phyloP scores from a whole-genome alignment of 257 asterid species.

The Mentha longifolia region DNA sequence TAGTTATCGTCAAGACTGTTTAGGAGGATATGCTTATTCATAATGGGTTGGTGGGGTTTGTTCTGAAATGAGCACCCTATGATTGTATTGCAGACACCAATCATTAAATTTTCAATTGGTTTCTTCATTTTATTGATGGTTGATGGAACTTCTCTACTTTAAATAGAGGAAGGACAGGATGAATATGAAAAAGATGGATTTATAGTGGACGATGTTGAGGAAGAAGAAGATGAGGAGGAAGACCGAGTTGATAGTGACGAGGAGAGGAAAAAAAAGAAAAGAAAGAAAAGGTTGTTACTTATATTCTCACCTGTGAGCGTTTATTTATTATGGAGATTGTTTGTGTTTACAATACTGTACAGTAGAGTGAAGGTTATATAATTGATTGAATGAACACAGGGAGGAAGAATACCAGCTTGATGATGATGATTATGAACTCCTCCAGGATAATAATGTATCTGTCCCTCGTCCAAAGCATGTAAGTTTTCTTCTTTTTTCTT shows the following conservation, averaged over 20 bases:
- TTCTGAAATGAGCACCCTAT: constrained; percentile 1
- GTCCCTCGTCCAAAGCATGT: constrained; percentile 81
- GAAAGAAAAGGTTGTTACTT: constrained; percentile 74
- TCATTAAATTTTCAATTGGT: not conserved
- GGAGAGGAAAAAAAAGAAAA: constrained; percentile 83
- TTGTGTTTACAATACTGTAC: constrained; percentile 7
- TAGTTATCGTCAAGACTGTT: not conserved
- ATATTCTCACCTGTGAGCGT: not conserved
- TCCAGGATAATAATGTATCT: constrained; percentile 86
- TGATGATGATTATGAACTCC: constrained; percentile 93
- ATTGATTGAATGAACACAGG: constrained; percentile 40
- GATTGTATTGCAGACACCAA: not conserved
- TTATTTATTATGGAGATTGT: not conserved
- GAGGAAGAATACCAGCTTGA: constrained; percentile 79
- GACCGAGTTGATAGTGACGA: constrained; percentile 73
- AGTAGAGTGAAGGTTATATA: not conserved
- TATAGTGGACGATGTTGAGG: constrained; percentile 83
- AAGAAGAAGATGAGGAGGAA: constrained; percentile 79
- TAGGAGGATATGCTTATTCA: not conserved
- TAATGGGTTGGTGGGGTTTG: not conserved
- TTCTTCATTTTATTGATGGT: constrained; percentile 23
- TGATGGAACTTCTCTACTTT: constrained; percentile 24
- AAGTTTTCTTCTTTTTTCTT: constrained; percentile 2
- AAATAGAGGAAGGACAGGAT: constrained; percentile 85
- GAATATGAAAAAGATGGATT: constrained; percentile 95